Evolutionary conservation across 2,329 filamentous ascomycete species (phyloP), one percentile per base, ranked within the genome.

Genomic region (Ophiostoma ips): DNA sequence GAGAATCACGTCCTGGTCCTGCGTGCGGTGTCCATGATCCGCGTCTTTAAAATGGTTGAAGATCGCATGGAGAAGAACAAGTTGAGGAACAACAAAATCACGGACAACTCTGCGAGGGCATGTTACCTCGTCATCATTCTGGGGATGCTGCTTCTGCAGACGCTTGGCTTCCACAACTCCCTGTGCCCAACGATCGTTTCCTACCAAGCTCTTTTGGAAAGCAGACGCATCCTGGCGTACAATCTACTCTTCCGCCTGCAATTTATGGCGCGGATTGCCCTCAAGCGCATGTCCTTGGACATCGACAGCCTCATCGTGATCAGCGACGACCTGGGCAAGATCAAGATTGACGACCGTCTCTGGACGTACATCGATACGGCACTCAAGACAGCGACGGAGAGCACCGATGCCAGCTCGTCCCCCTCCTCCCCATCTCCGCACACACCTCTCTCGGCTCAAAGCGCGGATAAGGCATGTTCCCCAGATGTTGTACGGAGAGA

Each of bases 51-150:
- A 2, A 44, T 38, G 15, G 16, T 54, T 16, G 35, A 49, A 13
- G n/a, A 34, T 7, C 36, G 45, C 8, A 18, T 52, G 35, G 49
- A 54, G 4, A 54, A 54, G 36, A 54, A 54, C 31, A 41, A 35
- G n/a, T 46, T 50, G 9, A 13, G 3, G 4, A n/a, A n/a, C 1
- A 33, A 24, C 9, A 46, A 21, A n/a, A 21, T 41, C 12, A n/a
- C 11, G 38, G 15, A 21, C 16, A 8, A 28, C 28, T 3, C 3
- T 13, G 12, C 36, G 34, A n/a, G 12, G 8, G 4, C 47, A 15
- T 19, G 34, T 19, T 48, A 50, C 35, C 6, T 49, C 8, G 46
- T 50, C 12, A 30, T 48, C 12, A 36, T 45, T 8, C 24, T 50
- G 13, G 36, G 16, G n/a, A 44, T 47, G 19, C 12, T 52, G 11